These are phyloP conservation scores for Rhodosporidiobolus sp. DNA, from an alignment of 768 basidiomycete species.

Conservation along the genomic window DNA sequence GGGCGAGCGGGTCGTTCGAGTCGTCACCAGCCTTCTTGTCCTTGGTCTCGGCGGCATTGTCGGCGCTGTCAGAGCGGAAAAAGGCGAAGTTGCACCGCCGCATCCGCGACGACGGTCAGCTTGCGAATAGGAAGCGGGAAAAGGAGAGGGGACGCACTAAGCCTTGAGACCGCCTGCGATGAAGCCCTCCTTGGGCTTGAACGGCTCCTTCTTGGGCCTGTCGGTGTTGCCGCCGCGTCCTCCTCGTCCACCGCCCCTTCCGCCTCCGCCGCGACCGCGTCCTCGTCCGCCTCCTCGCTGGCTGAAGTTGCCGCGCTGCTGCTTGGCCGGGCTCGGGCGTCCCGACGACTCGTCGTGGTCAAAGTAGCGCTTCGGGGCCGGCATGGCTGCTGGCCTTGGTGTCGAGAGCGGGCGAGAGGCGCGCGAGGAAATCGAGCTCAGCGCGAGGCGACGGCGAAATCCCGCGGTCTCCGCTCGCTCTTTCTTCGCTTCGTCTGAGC, in stretches of 20 bases:
- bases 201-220: constrained; percentile 33
- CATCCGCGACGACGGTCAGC: background rate
- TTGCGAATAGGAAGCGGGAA: background rate
- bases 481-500: too few species aligned
- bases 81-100: too few species aligned
- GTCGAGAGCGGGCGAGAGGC: background rate
- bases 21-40: background rate
- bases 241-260: background rate
- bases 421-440: background rate
- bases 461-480: too few species aligned
- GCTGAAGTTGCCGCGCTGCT: constrained; percentile 11
- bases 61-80: constrained; percentile 17
- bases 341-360: constrained; percentile 13
- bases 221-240: constrained; percentile 17
- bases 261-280: constrained; percentile 9
- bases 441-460: too few species aligned
- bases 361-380: constrained; percentile 36
- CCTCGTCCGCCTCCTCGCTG: constrained; percentile 19
- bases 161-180: constrained; percentile 36
- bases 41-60: constrained; percentile 26
- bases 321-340: constrained; percentile 5
- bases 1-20: background rate
- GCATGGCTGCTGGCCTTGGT: background rate
- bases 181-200: constrained; percentile 40
- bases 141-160: constrained; percentile 15